Base-by-base conservation (phyloP, 2,329 filamentous ascomycete genomes). In the Incumbomyces lentus region DNA sequence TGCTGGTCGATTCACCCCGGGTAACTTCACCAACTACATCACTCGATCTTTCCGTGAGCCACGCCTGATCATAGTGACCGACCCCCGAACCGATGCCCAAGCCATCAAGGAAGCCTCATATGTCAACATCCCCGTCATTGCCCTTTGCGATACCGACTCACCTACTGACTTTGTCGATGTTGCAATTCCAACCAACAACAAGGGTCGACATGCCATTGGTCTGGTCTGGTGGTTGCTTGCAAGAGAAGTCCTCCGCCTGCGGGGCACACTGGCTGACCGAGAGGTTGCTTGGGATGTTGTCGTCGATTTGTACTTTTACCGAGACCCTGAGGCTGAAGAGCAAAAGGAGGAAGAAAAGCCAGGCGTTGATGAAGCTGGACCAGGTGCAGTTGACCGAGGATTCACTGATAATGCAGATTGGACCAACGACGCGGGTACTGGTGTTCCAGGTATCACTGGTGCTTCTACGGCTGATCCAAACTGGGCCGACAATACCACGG, bases 21-120 rank as follows among this genome's bases (percentile, higher is more conserved):
- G 92, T 86, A 95, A 90, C 74, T 98, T 98, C 84, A 98, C 92
- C 81, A 98, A 98, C 83, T 98, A 98, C 85, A 98, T 98, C 84
- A 98, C 93, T 73, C 90, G 92, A 68, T 96, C 92, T 59, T 98
- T 98, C 88, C 95, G 95, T 84, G 92, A 98, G 80, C 92, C 92
- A 68, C 93, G 93, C 73, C 81, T 98, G 68, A 96, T 98, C 74
- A 82, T 98, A 70, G 92, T 98, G 67, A 98, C 92, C 75, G 92
- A 98, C 73, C 92, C 92, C 64, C 90, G 93, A 75, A 98, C 93
- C 78, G 92, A 98, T 67, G 87, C 92, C 70, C 92, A 98, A 82
- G 92, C 92, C 68, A 98, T 98, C 83, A 96, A 95, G 84, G 92
- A 98, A 80, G 92, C 93, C 69, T 92, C 84, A 68, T 98, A 98